These are phyloP conservation scores for Aspergillus hancockii DNA, from an alignment of 495 filamentous ascomycete genomes.

Conservation along the genomic window DNA sequence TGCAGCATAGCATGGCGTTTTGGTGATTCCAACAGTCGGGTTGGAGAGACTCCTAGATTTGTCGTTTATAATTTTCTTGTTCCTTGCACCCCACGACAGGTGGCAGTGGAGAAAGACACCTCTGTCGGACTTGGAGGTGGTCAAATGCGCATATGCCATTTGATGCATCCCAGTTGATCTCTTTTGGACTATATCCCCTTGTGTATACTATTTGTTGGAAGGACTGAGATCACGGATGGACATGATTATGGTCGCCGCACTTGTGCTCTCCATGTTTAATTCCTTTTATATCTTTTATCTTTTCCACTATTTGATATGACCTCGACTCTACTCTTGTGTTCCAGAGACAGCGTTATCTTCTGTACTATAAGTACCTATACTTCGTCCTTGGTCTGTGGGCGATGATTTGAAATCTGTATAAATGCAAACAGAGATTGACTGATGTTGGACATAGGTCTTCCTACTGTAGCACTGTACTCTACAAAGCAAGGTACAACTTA, in stretches of 20 bases:
- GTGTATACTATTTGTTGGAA: constrained; percentile 13
- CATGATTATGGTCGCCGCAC: constrained; percentile 3
- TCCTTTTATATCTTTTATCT: constrained; percentile 4
- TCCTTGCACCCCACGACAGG: neutral
- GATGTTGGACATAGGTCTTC: too few species aligned
- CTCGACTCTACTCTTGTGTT: constrained; percentile 25
- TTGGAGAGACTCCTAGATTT: constrained; percentile 29
- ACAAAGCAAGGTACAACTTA: too few species aligned
- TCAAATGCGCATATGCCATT: neutral
- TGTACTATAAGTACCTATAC: constrained; percentile 20
- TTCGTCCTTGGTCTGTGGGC: neutral
- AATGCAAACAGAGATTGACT: neutral
- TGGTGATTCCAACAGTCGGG: constrained; percentile 36
- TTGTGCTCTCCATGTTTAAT: constrained; percentile 5
- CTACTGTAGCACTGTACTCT: too few species aligned
- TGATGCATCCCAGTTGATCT: neutral
- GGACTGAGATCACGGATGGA: neutral
- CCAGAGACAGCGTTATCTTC: constrained; percentile 8
- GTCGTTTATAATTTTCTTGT: constrained; percentile 9
- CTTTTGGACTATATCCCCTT: neutral
- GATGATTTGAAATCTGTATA: constrained; percentile 10
- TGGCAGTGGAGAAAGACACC: constrained; percentile 11
- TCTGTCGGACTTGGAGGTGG: neutral
- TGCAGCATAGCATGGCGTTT: constrained; percentile 55
- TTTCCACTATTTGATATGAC: constrained; percentile 4